A percentile compares a stretch with the other conserved stretches of the same genome.
phyloP scores from a whole-genome alignment of 352 stramenopile species.

The Pythium oligandrum region DNA sequence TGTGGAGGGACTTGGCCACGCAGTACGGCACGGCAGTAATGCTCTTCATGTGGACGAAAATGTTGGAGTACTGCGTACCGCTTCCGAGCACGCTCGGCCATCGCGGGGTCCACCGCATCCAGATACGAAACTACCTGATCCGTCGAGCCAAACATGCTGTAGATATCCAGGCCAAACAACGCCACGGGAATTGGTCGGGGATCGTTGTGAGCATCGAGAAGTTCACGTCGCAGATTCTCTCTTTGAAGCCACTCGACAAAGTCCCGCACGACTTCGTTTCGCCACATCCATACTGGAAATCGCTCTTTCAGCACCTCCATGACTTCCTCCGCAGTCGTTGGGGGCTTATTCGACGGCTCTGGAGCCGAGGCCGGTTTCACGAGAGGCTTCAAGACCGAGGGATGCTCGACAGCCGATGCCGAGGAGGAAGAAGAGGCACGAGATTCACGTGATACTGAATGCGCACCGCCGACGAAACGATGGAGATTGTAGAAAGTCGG shows the following conservation, averaged over 20 bases:
- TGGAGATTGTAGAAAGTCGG: slow-evolving; percentile 28
- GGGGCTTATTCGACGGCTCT: background rate
- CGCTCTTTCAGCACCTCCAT: slow-evolving; percentile 25
- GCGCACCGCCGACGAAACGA: slow-evolving; percentile 19
- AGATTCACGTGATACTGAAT: slow-evolving; percentile 10
- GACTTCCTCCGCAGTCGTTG: slow-evolving; percentile 17
- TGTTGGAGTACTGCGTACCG: slow-evolving; percentile 20
- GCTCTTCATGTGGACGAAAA: slow-evolving; percentile 24
- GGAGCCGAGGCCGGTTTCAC: background rate
- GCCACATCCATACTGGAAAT: slow-evolving; percentile 39
- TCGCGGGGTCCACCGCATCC: slow-evolving; percentile 21
- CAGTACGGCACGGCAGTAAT: slow-evolving; percentile 20
- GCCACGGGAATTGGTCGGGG: slow-evolving; percentile 14
- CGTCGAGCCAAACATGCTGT: slow-evolving; percentile 32
- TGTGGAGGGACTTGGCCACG: slow-evolving; percentile 16
- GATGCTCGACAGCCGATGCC: background rate
- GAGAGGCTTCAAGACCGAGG: background rate
- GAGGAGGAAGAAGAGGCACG: background rate
- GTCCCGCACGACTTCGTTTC: slow-evolving; percentile 28
- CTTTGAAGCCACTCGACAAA: slow-evolving; percentile 31
- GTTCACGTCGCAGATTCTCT: slow-evolving; percentile 18
- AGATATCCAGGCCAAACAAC: slow-evolving; percentile 31
- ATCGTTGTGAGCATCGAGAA: slow-evolving; percentile 2
- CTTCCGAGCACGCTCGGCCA: slow-evolving; percentile 20
- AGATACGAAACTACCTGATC: slow-evolving; percentile 29